A percentile compares a stretch with the other conserved stretches of the same genome.
These are phyloP conservation scores for Rostrohypoxylon terebratum DNA, from an alignment of 495 filamentous ascomycete genomes.

Conservation along the genomic window DNA sequence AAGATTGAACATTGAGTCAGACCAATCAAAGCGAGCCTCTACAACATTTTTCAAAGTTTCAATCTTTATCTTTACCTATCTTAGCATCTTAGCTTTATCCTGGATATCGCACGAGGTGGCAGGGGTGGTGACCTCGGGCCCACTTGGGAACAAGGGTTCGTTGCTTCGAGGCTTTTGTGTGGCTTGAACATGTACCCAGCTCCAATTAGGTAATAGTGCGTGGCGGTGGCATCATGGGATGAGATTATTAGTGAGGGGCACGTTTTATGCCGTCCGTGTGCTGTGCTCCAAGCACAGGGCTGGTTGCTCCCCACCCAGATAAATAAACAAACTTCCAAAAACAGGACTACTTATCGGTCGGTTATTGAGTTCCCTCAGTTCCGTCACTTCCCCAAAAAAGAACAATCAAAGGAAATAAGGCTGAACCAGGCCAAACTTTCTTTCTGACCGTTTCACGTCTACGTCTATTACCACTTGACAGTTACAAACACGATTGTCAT, in stretches of 20 bases:
- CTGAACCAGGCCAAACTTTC: constrained; percentile 26
- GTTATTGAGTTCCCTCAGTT: constrained; percentile 23
- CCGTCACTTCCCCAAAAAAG: constrained; percentile 18
- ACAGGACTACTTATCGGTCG: constrained; percentile 28
- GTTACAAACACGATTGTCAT: constrained; percentile 22
- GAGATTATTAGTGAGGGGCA: constrained; percentile 39
- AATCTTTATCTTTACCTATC: no score
- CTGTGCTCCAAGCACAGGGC: no score
- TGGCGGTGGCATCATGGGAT: not conserved
- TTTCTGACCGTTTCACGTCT: not conserved
- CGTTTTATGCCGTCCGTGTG: not conserved
- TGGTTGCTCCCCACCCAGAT: constrained; percentile 48
- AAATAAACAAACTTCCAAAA: constrained; percentile 55
- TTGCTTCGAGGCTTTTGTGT: not conserved
- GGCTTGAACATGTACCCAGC: not conserved
- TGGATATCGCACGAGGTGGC: not conserved
- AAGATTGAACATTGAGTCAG: not conserved
- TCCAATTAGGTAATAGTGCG: not conserved
- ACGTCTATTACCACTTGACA: not conserved
- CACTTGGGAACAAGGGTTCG: not conserved
- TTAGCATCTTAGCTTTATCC: constrained; percentile 11
- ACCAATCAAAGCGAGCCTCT: not conserved
- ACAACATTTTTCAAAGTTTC: not conserved
- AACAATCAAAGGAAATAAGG: constrained; percentile 32
- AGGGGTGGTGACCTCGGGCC: not conserved